A percentile compares a stretch with the other conserved stretches of the same genome.
These are phyloP conservation scores for Eimeria tenella DNA, from an alignment of 169 alveolate species.

Conservation along the genomic window DNA sequence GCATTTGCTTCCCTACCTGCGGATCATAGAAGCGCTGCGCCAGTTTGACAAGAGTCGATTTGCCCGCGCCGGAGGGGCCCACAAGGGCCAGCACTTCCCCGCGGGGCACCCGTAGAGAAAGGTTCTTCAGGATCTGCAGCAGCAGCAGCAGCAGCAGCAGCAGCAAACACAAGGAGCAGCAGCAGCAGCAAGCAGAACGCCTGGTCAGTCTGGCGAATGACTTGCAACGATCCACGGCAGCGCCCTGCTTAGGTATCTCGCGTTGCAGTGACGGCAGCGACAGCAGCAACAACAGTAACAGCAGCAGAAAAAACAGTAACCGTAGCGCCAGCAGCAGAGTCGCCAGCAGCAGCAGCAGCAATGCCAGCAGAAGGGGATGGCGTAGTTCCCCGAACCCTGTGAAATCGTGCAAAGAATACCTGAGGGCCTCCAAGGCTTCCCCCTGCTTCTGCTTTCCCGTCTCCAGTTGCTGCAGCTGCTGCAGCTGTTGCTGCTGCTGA, in stretches of 20 bases:
- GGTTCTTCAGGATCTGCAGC: conserved; percentile 71
- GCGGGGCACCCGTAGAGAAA: conserved; percentile 83
- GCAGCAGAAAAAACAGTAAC: background rate
- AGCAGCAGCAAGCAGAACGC: conserved; percentile 10
- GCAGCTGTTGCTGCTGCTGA: background rate
- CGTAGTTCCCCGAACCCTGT: background rate
- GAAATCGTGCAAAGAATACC: background rate
- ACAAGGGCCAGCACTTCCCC: conserved; percentile 90
- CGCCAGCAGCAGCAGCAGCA: background rate
- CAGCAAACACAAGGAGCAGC: background rate
- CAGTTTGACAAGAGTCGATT: conserved; percentile 89
- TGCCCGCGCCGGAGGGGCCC: conserved; percentile 94
- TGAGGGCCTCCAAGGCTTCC: background rate
- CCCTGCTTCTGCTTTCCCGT: background rate
- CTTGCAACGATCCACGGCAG: background rate
- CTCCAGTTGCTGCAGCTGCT: background rate
- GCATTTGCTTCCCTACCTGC: conserved; percentile 17
- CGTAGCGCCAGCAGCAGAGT: background rate
- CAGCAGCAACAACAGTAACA: background rate
- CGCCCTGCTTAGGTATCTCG: background rate
- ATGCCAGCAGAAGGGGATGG: background rate
- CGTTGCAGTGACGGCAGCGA: background rate
- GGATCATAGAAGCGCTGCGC: conserved; percentile 88
- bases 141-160: conserved; percentile 52
- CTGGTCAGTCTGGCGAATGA: background rate